Evolutionary conservation across 768 basidiomycete genomes (phyloP).

Genomic region (Gloeophyllum trabeum): DNA sequence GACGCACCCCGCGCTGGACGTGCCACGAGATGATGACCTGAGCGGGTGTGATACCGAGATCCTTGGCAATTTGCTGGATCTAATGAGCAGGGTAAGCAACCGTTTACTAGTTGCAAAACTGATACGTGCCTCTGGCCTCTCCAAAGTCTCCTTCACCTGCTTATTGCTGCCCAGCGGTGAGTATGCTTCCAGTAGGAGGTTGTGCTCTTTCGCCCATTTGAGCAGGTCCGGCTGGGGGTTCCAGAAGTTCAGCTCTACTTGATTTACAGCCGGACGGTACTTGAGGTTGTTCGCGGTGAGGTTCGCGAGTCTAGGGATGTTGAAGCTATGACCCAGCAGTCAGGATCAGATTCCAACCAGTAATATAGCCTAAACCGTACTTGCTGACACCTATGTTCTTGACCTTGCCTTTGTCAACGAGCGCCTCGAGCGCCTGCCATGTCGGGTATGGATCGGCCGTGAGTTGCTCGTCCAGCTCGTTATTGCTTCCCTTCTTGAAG

Average conservation of each 20-base stretch:
- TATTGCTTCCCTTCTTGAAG: slow-evolving; percentile 39
- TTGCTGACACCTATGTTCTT: slow-evolving; percentile 82
- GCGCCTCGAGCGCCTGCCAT: slow-evolving; percentile 71
- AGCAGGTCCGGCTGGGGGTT: slow-evolving; percentile 71
- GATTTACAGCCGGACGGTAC: slow-evolving; percentile 59
- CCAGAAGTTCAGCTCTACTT: slow-evolving; percentile 72
- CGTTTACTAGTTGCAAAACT: background rate
- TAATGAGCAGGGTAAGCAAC: slow-evolving; percentile 9
- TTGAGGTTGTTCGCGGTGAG: slow-evolving; percentile 50
- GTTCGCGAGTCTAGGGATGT: slow-evolving; percentile 51
- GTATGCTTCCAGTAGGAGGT: slow-evolving; percentile 61
- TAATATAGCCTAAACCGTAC: slow-evolving; percentile 24
- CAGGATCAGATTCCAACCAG: background rate
- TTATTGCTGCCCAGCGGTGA: slow-evolving; percentile 61
- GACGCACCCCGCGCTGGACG: slow-evolving; percentile 59
- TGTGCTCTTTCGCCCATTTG: slow-evolving; percentile 36
- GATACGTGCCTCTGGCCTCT: slow-evolving; percentile 40
- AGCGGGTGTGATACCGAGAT: slow-evolving; percentile 62
- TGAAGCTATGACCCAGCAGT: slow-evolving; percentile 32
- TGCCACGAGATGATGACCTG: slow-evolving; percentile 71
- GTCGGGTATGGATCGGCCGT: slow-evolving; percentile 67
- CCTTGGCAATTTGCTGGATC: slow-evolving; percentile 46
- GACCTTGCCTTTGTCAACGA: slow-evolving; percentile 68
- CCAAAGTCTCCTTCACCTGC: slow-evolving; percentile 44
- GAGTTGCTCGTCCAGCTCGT: slow-evolving; percentile 38